Base-by-base conservation (phyloP, 768 basidiomycete species). In the Hygrophorus pudorinus region DNA sequence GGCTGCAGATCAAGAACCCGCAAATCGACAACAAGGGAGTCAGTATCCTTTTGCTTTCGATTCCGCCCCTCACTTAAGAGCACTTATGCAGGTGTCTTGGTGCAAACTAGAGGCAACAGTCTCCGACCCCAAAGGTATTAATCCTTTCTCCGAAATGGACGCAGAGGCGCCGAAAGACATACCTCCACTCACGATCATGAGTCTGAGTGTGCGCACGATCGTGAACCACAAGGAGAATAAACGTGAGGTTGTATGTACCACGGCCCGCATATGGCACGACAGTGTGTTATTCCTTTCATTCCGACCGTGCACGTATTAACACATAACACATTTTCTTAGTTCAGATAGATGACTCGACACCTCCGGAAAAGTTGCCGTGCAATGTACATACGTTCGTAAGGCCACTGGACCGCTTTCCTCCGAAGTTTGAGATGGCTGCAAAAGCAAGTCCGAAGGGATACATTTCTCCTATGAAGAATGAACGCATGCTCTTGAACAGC, bases 191-290 rank as follows among this genome's bases (percentile, higher is more conserved):
- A 98, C 88, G 1, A 73, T 97, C 29, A 85, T 91, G 77, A 92
- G 87, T 53, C 65, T 99, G 17, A 82, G 87, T 44, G 61, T 90
- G 29, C 79, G 93, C 14, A 92, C 91, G 0, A 82, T 98, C 42
- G 81, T 98, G 32, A 98, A 99, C 56, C 90, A 97, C 59, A 76
- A 79, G 31, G 85, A 87, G 55, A 98, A 96, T 62, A 90, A 84
- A 54, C 79, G 86, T n/a, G 96, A 99, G 61, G 65, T 99, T 32
- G 84, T 98, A 3, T 93, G 89, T 52, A 76, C 78, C 2, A 84
- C 85, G 0, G 77, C 81, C 3, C 71, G 94, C 28, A 83, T 84
- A 21, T 98, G 93, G 92, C 78, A 71, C 42, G 70, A 74, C 45
- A 66, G 75, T 76, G 38, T 7, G 70, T 59, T 17, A n/a, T 46